Percentiles rank a stretch among this genome's conserved stretches.
Evolutionary conservation across 2,329 filamentous ascomycete genomes (phyloP).

Genomic region (Malbranchea zuffiana): DNA sequence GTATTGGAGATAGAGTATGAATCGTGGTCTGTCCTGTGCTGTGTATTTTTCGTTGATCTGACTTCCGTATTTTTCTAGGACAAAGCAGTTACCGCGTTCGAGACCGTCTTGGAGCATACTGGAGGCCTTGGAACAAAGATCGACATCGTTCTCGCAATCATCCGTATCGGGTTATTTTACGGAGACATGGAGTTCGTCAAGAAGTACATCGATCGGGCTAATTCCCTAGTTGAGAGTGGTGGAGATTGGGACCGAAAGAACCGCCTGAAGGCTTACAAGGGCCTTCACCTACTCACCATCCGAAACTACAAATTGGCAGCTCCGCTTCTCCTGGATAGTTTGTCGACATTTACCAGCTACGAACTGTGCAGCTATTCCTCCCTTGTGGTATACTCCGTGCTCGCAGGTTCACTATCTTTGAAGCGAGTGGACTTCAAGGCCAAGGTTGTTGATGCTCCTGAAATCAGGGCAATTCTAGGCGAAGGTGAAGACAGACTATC

Average conservation of each 20-base stretch:
- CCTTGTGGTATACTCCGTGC: constrained; percentile 88
- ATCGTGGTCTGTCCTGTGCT: not conserved
- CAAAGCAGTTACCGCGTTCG: constrained; percentile 83
- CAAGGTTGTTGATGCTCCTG: constrained; percentile 94
- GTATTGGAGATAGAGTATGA: constrained; percentile 85
- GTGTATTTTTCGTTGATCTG: constrained; percentile 8
- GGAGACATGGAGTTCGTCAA: constrained; percentile 85
- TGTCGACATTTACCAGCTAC: constrained; percentile 97
- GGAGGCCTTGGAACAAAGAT: constrained; percentile 94
- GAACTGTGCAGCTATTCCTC: constrained; percentile 95
- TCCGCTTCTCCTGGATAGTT: constrained; percentile 85
- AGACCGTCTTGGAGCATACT: constrained; percentile 94
- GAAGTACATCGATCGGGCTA: constrained; percentile 85
- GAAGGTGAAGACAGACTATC: constrained; percentile 78
- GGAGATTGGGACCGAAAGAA: constrained; percentile 98
- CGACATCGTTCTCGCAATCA: constrained; percentile 89
- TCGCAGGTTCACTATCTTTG: constrained; percentile 85
- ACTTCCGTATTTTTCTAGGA: constrained; percentile 47
- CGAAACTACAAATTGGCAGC: constrained; percentile 84
- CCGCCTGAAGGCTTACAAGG: constrained; percentile 96
- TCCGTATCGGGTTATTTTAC: constrained; percentile 91
- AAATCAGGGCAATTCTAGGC: constrained; percentile 94
- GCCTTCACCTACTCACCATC: constrained; percentile 81
- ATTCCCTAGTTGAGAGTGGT: constrained; percentile 80
- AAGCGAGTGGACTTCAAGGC: constrained; percentile 98